Evolutionary conservation across 768 basidiomycete genomes (phyloP), one percentile per base, ranked within the genome.

Genomic region (Calocera cornea): DNA sequence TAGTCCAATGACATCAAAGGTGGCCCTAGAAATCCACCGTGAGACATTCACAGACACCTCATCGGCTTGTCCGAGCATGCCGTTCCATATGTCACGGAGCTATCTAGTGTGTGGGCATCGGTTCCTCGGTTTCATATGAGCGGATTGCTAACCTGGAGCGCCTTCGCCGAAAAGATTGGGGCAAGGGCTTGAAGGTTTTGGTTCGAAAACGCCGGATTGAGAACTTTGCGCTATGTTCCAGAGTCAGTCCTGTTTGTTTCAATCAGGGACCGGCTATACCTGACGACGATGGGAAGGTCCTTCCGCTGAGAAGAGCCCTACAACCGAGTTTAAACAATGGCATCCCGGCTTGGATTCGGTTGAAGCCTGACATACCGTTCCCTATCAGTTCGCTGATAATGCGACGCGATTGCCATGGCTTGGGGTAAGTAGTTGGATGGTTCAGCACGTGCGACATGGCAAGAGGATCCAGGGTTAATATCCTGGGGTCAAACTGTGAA

Each of bases 201-300:
- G n/a, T 84, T 78, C 3, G 88, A 90, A 75, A 92, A 91, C 0
- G 89, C 89, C 7, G 90, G 87, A 0, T 84, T 86, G 1, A 83
- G 85, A 27, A 92, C 86, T 64, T 88, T 83, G 22, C 83, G 78
- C 76, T 80, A 65, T 12, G 14, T 64, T 40, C 38, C 22, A 24
- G 16, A 17, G 33, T 31, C 33, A 7, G n/a, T 31, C 17, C 11
- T 19, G 31, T 12, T 19, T 5, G 11, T 33, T 10, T 14, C 14
- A 7, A 11, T 29, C 2, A 14, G 31, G 31, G 54, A 10, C 2
- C 7, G 7, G 8, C 10, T 24, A 10, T 27, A 60, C 54, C 31
- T 60, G 54, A 5, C 54, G 54, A 2, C 54, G 54, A 33, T 60
- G 54, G 31, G 54, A 29, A 2, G 29, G 24, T 40, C 67, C 84